Evolutionary conservation across 305 asterid species (phyloP), one percentile per base, ranked within the genome.

Genomic region (Fraxinus sp.): DNA sequence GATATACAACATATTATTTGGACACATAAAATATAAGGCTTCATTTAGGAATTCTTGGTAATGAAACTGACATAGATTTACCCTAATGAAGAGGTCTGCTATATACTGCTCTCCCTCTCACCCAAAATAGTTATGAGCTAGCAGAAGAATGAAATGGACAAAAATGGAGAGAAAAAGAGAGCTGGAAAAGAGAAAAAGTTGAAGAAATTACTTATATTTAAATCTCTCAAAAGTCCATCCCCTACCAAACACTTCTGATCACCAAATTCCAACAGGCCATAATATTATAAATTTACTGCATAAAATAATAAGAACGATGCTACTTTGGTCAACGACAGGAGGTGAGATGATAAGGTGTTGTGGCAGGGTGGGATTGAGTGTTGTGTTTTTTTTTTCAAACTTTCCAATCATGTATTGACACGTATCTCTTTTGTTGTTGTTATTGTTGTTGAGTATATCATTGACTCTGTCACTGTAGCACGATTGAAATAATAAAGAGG

Each of bases 151-250:
- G 87, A 81, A 72, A 62, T 26, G 33, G 49, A 66, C 64, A 68
- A 28, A 68, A 35, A 36, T 64, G 49, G 36, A 82, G 81, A 59
- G 84, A 74, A 77, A 77, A 18, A 59, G 83, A 78, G 80, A 52
- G 83, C 85, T 39, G 74, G 68, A 86, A 87, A 87, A 82, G 87
- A 87, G 90, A 80, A 73, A 16, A 36, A 13, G 1, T 36, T 73
- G 79, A 83, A 82, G 83, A 86, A 76, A 59, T 71, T 7, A 26
- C 3, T 66, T 37, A 84, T 88, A 89, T 87, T 86, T 91, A 90
- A 86, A 84, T 77, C 71, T 37, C 85, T 72, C 80, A 39, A 83
- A 83, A 37, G 80, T 87, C 85, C 43, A 79, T 84, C 33, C 33
- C 78, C 7, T 80, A 35, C 83, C 82, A 84, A 77, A 85, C 72